Base-by-base conservation (phyloP, 2,329 filamentous ascomycete genomes). In the Neonectria ditissima region DNA sequence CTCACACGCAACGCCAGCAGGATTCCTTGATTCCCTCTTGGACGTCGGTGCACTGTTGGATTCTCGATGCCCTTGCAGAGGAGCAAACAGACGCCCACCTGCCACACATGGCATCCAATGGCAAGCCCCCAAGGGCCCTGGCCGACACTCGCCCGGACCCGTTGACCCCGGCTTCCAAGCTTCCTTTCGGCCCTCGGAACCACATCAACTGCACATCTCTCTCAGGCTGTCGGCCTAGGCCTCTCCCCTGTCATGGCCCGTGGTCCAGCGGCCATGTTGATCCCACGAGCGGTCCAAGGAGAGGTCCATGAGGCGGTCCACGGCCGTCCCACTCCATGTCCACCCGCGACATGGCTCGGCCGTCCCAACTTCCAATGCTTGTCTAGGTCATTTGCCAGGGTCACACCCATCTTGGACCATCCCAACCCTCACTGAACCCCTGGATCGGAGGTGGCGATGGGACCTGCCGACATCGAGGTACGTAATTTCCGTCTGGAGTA, bases 401-500 rank as follows among this genome's bases (percentile, higher is more conserved):
- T 66, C 63, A 65, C 66, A 68, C 66, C 59, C 57, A 52, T 60
- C 50, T 51, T 59, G 32, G 58, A 41, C 37, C 55, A 65, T 65
- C 58, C 54, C 63, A 67, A 62, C 66, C 68, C 65, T 68, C 63
- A 62, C 65, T 44, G 63, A 62, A 66, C 65, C 70, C 68, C 70
- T 68, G 66, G 68, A 55, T 66, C 62, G 50, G 67, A 54, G 50
- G 65, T 60, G 63, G 56, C 58, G 30, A 60, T 63, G 59, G 14
- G 55, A 58, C 47, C 51, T 63, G 65, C 62, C 51, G 56, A 50
- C 24, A 41, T 52, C 53, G 37, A 65, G 58, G 64, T 68, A 69
- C 63, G 69, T 71, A 74, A 73, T 74, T 67, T 74, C 72, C 68
- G 51, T 59, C 58, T 61, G n/a, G 28, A 34, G 47, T 50, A 50